Evolutionary conservation across 331 rosid genomes (phyloP).

Genomic region (Phaseolus coccineus): DNA sequence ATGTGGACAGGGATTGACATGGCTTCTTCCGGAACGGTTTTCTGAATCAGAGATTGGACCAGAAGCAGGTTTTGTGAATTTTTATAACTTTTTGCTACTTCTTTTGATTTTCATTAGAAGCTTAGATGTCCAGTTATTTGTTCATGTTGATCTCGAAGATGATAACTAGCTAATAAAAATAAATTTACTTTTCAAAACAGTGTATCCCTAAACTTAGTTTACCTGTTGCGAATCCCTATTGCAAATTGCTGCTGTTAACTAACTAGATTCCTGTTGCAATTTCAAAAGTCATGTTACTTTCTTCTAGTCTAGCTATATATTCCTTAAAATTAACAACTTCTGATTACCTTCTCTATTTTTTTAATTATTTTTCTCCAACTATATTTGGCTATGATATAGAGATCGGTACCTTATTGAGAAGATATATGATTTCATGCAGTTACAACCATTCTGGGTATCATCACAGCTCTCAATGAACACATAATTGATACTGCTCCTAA

Average conservation of each 20-base stretch:
- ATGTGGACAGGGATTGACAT: slow-evolving; percentile 84
- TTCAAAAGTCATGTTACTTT: slow-evolving; percentile 7
- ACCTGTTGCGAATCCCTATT: not conserved
- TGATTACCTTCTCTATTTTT: not conserved
- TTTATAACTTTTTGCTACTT: slow-evolving; percentile 82
- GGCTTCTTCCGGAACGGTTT: slow-evolving; percentile 98
- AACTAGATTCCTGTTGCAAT: not conserved
- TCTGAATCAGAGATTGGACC: slow-evolving; percentile 98
- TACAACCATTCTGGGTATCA: slow-evolving; percentile 76
- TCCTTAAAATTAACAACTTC: not conserved
- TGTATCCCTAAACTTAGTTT: slow-evolving; percentile 3
- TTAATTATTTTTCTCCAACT: not conserved
- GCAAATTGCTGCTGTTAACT: not conserved
- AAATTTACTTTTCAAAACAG: not conserved
- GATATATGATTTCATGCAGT: slow-evolving; percentile 64
- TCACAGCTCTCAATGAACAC: slow-evolving; percentile 90
- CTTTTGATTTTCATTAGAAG: slow-evolving; percentile 47
- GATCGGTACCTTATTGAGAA: slow-evolving; percentile 28
- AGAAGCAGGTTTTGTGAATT: slow-evolving; percentile 99
- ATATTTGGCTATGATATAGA: slow-evolving; percentile 20
- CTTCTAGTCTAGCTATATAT: slow-evolving; percentile 1
- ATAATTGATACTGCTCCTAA: slow-evolving; percentile 72
- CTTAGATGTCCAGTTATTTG: slow-evolving; percentile 6
- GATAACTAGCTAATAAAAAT: not conserved
- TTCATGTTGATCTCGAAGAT: slow-evolving; percentile 27